Evolutionary conservation across 1,139 yeast genomes (phyloP), one percentile per base, ranked within the genome.

Genomic region (Pichia sp.): DNA sequence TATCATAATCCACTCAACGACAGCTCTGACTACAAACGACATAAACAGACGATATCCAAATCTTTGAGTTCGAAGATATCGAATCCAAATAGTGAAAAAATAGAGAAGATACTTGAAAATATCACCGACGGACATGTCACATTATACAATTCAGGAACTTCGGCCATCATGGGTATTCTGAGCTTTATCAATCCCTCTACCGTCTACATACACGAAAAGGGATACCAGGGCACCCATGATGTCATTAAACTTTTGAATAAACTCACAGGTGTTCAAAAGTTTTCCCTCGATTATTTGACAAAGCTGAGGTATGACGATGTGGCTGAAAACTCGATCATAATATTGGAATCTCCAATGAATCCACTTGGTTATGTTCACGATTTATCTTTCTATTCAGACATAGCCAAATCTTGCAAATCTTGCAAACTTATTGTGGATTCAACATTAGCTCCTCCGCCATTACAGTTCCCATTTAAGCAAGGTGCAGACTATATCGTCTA

Each of bases 391-490:
- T 85, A 76, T 64, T 89, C 91, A 2, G 71, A 78, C 3, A 71
- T 74, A 50, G 93, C 95, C 0, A 96, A 89, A 64, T 70, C 74
- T 0, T 75, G 76, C 52, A 89, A 90, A 2, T 95, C 96, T 0
- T 65, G 73, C 23, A 46, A 52, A 9, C 68, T 91, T 25, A 64
- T 83, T 25, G 85, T 90, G 8, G 98, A 91, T 66, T 80, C 96
- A 0, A 91, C 97, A 0, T 84, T 91, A 67, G 97, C 96, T 3
- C 97, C 97, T 23, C 96, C 96, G 16, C 96, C 96, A 7, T 71
- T 90, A 52, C 90, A 83, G 64, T 79, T 86, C 59, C 95, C 96
- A 1, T 89, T 90, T 70, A 71, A 76, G 39, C 82, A 78, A 61
- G 96, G 95, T 31, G 96, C 88, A 12, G 96, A 91, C 66, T 71